Evolutionary conservation across 2,329 filamentous ascomycete species (phyloP), one percentile per base, ranked within the genome.

Genomic region (Aspergillus texensis): DNA sequence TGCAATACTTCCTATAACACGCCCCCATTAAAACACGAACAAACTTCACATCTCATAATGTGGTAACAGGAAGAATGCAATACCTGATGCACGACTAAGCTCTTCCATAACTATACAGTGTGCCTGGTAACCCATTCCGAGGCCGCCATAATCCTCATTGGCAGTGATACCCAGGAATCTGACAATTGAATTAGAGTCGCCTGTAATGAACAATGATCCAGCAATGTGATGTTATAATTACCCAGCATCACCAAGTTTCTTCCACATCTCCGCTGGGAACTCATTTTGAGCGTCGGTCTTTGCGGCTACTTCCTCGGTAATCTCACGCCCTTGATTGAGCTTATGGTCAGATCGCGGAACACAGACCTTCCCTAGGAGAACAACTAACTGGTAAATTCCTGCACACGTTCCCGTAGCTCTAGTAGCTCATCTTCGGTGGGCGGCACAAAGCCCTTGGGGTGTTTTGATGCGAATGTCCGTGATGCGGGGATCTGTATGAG

Each of bases 91-190:
- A 63, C 94, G 86, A 62, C 91, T 95, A 48, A 99, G 84, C 83
- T 98, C 95, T 80, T 99, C 95, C 88, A 98, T 91, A 53, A 97
- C 93, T 8, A 97, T 84, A 75, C 93, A 96, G 80, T 99, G 95
- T 52, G 95, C 94, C 81, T 98, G 94, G 79, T 98, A 99, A 12
- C 95, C 95, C 88, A 98, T 90, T 1, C 85, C 92, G 53, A 98
- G 80, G 2, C 94, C 95, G 43, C 95, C 95, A 58, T 95, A 93
- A 61, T 93, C 90, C 80, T 97, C 93, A 73, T 97, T 92, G 21
- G 93, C 95, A 10, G 95, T 98, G 72, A 97, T 92, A 63, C 95
- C 95, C 32, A 98, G 85, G 70, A 98, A 91, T 8, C 91, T 83
- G 62, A 53, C 3, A 34, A 43, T 2, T 4, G 39, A n/a, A 46